A percentile compares a stretch with the other conserved stretches of the same genome.
Evolutionary conservation across 805 yeast genomes (phyloP).

Genomic region (Starmera quercuum): DNA sequence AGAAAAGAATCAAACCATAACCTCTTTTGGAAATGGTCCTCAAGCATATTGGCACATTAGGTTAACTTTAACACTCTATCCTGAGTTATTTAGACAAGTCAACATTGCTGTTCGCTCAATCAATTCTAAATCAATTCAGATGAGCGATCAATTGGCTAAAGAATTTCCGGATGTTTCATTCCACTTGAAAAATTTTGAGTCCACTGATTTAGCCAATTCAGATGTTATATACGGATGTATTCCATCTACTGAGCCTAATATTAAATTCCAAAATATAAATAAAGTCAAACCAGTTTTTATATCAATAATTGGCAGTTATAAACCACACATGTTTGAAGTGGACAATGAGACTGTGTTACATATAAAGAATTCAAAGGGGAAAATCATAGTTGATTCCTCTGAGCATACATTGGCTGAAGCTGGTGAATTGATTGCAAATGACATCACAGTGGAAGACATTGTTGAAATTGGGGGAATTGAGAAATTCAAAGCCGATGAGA

Average conservation of each 20-base stretch:
- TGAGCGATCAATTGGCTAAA: slow-evolving; percentile 18
- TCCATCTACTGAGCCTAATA: slow-evolving; percentile 45
- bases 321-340: slow-evolving; percentile 60
- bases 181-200: slow-evolving; percentile 13
- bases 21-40: slow-evolving; percentile 53
- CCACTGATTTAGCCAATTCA: slow-evolving; percentile 26
- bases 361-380: slow-evolving; percentile 26
- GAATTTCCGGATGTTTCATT: slow-evolving; percentile 24
- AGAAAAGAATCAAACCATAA: slow-evolving; percentile 15
- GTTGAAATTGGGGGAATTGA: slow-evolving; percentile 39
- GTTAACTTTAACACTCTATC: slow-evolving; percentile 33
- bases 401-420: slow-evolving; percentile 53
- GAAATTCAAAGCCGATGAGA: slow-evolving; percentile 4
- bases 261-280: slow-evolving; percentile 26
- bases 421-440: slow-evolving; percentile 51
- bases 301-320: slow-evolving; percentile 58
- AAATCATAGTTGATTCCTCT: slow-evolving; percentile 52
- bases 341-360: slow-evolving; percentile 33
- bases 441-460: slow-evolving; percentile 29
- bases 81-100: slow-evolving; percentile 28
- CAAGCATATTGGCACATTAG: slow-evolving; percentile 61
- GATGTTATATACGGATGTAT: slow-evolving; percentile 52
- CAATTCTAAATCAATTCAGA: slow-evolving; percentile 26
- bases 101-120: slow-evolving; percentile 37
- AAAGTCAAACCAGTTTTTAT: slow-evolving; percentile 31